A percentile compares a stretch with the other conserved stretches of the same genome.
phyloP scores from a whole-genome alignment of 163 green algal genomes.

The Scenedesmus sp. region DNA sequence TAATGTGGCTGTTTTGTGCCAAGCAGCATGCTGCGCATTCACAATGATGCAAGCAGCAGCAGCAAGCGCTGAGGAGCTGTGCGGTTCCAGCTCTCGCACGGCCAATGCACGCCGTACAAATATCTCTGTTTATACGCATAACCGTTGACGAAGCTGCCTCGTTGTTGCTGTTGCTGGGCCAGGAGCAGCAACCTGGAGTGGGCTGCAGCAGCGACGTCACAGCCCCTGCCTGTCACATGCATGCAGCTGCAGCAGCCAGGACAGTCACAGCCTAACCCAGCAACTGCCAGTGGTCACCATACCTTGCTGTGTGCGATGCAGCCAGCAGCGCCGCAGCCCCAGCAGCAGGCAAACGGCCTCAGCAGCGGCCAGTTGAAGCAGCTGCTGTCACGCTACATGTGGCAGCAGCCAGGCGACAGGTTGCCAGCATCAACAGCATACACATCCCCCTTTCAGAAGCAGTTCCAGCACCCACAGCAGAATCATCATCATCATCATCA shows the following conservation, averaged over 20 bases:
- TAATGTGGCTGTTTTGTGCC: not conserved
- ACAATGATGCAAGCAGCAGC: not conserved
- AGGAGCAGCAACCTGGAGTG: not conserved
- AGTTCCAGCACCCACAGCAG: not conserved
- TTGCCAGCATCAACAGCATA: not conserved
- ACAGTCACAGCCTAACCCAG: not conserved
- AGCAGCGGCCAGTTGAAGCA: slow-evolving; percentile 12
- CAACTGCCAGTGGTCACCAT: not conserved
- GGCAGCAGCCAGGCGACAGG: not conserved
- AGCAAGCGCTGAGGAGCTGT: not conserved
- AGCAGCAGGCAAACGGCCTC: not conserved
- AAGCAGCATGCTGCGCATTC: not conserved
- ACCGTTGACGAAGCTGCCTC: too few species aligned
- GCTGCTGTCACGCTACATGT: not conserved
- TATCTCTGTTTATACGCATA: not conserved
- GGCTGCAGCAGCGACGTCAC: not conserved
- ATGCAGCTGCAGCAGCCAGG: slow-evolving; percentile 19
- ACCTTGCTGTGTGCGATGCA: not conserved
- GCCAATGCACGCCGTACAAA: not conserved
- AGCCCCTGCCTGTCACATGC: not conserved
- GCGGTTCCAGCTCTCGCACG: not conserved
- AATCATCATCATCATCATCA: not conserved
- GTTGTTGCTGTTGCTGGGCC: not conserved
- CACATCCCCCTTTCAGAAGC: not conserved
- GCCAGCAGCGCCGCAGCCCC: not conserved